These are phyloP conservation scores for Aspergillus biplanus DNA, from an alignment of 495 filamentous ascomycete species.

Conservation along the genomic window DNA sequence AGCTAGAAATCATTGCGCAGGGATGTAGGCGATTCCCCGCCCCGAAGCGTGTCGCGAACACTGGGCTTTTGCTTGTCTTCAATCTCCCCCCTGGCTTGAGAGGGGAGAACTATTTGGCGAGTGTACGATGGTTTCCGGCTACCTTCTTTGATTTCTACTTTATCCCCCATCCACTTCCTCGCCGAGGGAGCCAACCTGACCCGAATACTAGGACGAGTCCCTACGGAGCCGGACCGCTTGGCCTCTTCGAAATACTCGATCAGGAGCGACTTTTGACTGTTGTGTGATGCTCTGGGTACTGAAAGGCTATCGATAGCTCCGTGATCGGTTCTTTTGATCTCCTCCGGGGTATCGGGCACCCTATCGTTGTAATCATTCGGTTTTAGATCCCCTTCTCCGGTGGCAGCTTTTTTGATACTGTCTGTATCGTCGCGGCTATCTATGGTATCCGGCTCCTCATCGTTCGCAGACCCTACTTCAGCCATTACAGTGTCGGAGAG, in stretches of 20 bases:
- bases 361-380: background rate
- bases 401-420: background rate
- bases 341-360: background rate
- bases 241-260: background rate
- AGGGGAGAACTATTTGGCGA: background rate
- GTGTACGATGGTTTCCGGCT: background rate
- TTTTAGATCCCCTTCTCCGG: background rate
- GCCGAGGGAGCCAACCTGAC: background rate
- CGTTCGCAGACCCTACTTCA: background rate
- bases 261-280: background rate
- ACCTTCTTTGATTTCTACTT: background rate
- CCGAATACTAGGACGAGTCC: background rate
- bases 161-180: background rate
- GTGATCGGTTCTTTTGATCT: background rate
- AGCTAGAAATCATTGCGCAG: too few relatives aligned
- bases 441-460: background rate
- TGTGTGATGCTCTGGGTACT: background rate
- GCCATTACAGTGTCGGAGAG: background rate
- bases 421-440: background rate
- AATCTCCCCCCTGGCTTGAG: too few relatives aligned
- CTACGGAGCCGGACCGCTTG: background rate
- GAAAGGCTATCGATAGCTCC: background rate
- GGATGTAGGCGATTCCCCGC: too few relatives aligned
- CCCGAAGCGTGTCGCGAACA: too few relatives aligned
- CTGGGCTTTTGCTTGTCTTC: too few relatives aligned